Conservation (phyloP, 805 yeast genomes). For the Cyberlindnera xishuangbannaensis region DNA sequence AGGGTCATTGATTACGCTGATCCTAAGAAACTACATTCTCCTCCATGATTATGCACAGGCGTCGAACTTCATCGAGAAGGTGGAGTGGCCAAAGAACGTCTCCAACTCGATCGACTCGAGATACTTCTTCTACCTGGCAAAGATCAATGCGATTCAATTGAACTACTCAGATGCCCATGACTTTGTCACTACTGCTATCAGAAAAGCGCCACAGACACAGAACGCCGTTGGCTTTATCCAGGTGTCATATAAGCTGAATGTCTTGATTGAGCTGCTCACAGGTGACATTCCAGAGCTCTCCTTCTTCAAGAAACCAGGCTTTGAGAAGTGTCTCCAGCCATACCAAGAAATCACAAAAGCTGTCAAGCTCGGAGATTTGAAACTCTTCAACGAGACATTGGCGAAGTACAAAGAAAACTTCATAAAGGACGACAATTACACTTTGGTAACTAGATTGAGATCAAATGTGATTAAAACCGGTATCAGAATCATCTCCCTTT, state of each 20-base stretch:
- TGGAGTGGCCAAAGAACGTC: constrained; percentile 81
- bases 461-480: constrained; percentile 98
- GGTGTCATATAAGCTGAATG: constrained; percentile 80
- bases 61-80: constrained; percentile 79
- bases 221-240: constrained; percentile 84
- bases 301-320: constrained; percentile 59
- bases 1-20: constrained; percentile 79
- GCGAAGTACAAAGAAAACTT: constrained; percentile 55
- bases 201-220: constrained; percentile 91
- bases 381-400: constrained; percentile 68
- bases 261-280: constrained; percentile 85
- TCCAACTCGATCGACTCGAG: constrained; percentile 87
- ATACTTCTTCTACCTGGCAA: constrained; percentile 86
- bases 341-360: constrained; percentile 86
- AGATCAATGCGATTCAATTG: constrained; percentile 84
- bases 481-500: constrained; percentile 83
- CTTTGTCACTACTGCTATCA: constrained; percentile 86
- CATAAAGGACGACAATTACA: constrained; percentile 73
- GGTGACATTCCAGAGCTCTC: constrained; percentile 95
- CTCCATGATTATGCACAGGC: constrained; percentile 84
- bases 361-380: constrained; percentile 86
- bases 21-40: constrained; percentile 73
- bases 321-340: constrained; percentile 63
- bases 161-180: constrained; percentile 90
- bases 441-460: constrained; percentile 81